A percentile compares a stretch with the other conserved stretches of the same genome.
Evolutionary conservation across 345 rosid genomes (phyloP).

Genomic region (Hibiscus trionum): DNA sequence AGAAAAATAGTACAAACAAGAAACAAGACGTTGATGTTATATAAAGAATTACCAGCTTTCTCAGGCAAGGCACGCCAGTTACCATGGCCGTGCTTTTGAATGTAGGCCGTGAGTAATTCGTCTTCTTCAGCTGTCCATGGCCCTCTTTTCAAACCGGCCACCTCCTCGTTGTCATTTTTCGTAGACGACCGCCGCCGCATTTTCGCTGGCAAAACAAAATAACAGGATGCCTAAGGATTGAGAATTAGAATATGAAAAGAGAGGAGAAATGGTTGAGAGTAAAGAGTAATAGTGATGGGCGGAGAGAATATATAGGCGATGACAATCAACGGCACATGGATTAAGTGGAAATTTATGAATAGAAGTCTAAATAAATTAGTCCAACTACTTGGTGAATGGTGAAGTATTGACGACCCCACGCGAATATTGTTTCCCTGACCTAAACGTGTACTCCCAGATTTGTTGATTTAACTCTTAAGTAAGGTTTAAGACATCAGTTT

Average conservation of each 20-base stretch:
- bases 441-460: background rate
- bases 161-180: slow-evolving; percentile 20
- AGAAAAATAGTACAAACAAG: too few species aligned
- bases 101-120: slow-evolving; percentile 35
- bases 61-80: slow-evolving; percentile 48
- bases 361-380: background rate
- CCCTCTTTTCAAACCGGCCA: slow-evolving; percentile 43
- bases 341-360: background rate
- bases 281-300: background rate
- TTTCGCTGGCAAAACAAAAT: background rate
- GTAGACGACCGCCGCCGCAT: slow-evolving; percentile 19
- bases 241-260: too few species aligned
- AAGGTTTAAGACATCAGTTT: too few species aligned
- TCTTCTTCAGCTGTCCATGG: slow-evolving; percentile 66
- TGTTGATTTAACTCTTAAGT: background rate
- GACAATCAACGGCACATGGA: background rate
- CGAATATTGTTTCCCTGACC: background rate
- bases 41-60: slow-evolving; percentile 35
- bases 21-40: too few species aligned
- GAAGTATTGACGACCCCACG: background rate
- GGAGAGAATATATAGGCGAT: background rate
- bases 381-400: slow-evolving; percentile 1
- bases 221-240: background rate
- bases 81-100: slow-evolving; percentile 44
- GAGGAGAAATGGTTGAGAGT: background rate